Evolutionary conservation across 371 early-diverging fungal genomes (phyloP).

Genomic region (Mucor mucedo): DNA sequence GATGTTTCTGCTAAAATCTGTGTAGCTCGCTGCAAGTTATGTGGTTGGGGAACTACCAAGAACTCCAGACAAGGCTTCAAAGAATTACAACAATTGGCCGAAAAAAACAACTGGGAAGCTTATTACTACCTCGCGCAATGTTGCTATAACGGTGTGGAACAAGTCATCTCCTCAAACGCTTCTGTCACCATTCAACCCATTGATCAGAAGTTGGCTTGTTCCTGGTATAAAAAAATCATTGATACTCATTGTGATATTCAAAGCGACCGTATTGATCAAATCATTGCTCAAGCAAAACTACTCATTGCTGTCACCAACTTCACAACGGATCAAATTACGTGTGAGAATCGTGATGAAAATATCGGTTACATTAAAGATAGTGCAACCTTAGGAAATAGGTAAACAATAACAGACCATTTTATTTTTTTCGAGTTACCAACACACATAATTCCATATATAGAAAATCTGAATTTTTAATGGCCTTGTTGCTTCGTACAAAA

Average conservation of each 20-base stretch:
- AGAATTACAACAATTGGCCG: conserved; percentile 34
- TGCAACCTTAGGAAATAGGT: conserved; percentile 27
- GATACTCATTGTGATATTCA: conserved; percentile 24
- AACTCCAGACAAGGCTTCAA: conserved; percentile 38
- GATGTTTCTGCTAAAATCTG: conserved; percentile 40
- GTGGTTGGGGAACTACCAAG: conserved; percentile 46
- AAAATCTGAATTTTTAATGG: conserved; percentile 25
- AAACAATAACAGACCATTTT: neutral
- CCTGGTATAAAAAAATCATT: conserved; percentile 66
- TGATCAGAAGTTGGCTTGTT: conserved; percentile 58
- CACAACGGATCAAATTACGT: conserved; percentile 21
- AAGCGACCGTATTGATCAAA: conserved; percentile 11
- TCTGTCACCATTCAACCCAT: conserved; percentile 30
- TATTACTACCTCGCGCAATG: conserved; percentile 47
- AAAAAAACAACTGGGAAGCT: conserved; percentile 42
- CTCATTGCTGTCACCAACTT: conserved; percentile 49
- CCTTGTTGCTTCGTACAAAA: conserved; percentile 23
- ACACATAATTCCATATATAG: conserved; percentile 10
- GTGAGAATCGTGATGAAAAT: conserved; percentile 61
- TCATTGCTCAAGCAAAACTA: conserved; percentile 58
- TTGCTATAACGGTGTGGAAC: conserved; percentile 41
- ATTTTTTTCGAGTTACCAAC: too few relatives aligned
- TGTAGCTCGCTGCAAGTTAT: conserved; percentile 47
- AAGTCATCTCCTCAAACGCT: conserved; percentile 7
- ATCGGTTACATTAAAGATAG: conserved; percentile 21